Evolutionary conservation across 2,329 filamentous ascomycete genomes (phyloP).

Genomic region (Pseudogymnoascus sp.): DNA sequence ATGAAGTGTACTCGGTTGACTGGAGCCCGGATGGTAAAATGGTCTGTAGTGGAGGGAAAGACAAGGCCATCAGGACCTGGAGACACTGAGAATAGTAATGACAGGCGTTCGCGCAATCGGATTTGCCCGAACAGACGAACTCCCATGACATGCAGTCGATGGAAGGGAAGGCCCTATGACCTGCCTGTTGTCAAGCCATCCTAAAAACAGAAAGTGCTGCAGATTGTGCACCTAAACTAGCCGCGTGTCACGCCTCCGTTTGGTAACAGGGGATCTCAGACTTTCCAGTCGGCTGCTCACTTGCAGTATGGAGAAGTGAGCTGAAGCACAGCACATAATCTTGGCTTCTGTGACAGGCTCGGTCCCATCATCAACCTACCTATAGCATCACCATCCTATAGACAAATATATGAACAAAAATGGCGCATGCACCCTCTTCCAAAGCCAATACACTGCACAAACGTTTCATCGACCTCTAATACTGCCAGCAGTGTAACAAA

Average conservation of each 20-base stretch:
- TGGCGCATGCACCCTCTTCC: slow-evolving; percentile 1
- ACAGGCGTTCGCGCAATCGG: background rate
- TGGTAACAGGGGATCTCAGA: background rate
- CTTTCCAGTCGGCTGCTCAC: background rate
- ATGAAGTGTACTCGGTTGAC: slow-evolving; percentile 90
- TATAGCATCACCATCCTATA: background rate
- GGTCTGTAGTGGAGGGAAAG: slow-evolving; percentile 87
- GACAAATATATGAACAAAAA: slow-evolving; percentile 4
- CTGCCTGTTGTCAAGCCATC: background rate
- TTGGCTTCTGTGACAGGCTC: background rate
- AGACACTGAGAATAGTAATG: slow-evolving; percentile 41
- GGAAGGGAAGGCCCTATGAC: slow-evolving; percentile 4
- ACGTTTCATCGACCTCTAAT: slow-evolving; percentile 3
- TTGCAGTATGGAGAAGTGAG: background rate
- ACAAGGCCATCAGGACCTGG: slow-evolving; percentile 69
- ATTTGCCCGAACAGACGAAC: background rate
- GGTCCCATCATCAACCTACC: background rate
- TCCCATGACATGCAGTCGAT: background rate
- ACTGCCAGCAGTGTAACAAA: background rate
- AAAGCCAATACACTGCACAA: background rate
- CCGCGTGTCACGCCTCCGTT: background rate
- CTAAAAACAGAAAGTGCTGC: slow-evolving; percentile 9
- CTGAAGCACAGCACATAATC: background rate
- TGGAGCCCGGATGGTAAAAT: slow-evolving; percentile 88
- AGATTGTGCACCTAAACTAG: background rate